Evolutionary conservation across 1,284 basidiomycete genomes (phyloP).

Genomic region (Violaceomyces palustris): DNA sequence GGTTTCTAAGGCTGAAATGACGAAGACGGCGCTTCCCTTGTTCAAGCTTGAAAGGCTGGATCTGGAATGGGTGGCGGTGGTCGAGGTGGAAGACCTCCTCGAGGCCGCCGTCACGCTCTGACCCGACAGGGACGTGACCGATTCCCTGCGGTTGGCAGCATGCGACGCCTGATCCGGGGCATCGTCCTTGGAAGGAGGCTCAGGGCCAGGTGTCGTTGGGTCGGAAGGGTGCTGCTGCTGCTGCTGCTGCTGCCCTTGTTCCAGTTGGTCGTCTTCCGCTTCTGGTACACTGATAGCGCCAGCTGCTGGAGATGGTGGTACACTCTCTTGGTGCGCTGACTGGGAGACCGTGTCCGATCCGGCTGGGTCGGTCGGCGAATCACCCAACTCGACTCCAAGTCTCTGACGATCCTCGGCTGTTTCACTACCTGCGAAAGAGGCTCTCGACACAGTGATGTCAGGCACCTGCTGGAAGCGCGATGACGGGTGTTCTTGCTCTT

Average conservation of each 20-base stretch:
- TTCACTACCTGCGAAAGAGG: not conserved
- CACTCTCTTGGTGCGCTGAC: not conserved
- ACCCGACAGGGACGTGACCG: not conserved
- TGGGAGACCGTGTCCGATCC: not conserved
- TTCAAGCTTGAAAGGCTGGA: constrained; percentile 35
- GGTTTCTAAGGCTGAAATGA: constrained; percentile 46
- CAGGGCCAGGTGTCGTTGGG: not conserved
- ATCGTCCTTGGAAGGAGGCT: constrained; percentile 7
- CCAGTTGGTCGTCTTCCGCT: not conserved
- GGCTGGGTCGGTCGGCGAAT: not conserved
- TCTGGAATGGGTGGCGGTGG: constrained; percentile 28
- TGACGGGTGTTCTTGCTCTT: not conserved
- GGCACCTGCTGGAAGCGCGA: not conserved
- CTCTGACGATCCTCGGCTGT: not conserved
- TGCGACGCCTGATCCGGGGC: no score
- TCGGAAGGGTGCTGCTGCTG: not conserved
- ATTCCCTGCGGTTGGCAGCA: constrained; percentile 5
- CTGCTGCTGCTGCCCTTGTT: not conserved
- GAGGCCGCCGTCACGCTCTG: not conserved
- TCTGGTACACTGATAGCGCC: no score
- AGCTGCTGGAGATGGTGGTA: no score
- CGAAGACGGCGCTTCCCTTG: constrained; percentile 48
- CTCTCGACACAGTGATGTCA: not conserved
- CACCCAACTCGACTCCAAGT: no score
- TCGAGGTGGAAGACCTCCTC: constrained; percentile 10